Base-by-base conservation (phyloP, 331 rosid genomes). In the Acacia pycnantha region DNA sequence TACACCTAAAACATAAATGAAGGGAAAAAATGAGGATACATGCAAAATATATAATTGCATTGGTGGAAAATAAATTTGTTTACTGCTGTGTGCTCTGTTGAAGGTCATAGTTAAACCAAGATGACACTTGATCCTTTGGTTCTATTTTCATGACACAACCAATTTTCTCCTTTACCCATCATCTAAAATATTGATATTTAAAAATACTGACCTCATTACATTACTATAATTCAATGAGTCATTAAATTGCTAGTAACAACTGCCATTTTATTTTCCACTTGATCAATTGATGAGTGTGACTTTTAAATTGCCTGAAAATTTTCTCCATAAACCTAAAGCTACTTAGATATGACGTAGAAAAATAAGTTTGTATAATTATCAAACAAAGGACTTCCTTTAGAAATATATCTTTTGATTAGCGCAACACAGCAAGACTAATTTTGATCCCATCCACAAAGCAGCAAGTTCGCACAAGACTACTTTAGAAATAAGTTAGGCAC, bases 361-460 rank as follows among this genome's bases (percentile, higher is more conserved):
- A 71, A 77, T 43, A 81, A 67, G 12, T 37, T 18, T 4, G 53
- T 46, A 70, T 24, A 29, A 82, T 33, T 26, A 70, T 70, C 48
- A 70, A 65, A 81, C 75, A 70, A 75, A 70, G 8, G 78, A 84
- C n/a, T 40, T 64, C 50, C 7, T 54, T 82, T 43, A 46, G 73
- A 65, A 43, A 79, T 29, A 37, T 8, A 50, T 18, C 56, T 24
- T 70, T 74, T 29, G 33, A 69, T 74, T 62, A 79, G 76, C 70
- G 50, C 80, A 82, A 54, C 82, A 80, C 65, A 61, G 53, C 56
- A 47, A 9, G 58, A 41, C 53, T 76, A 59, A 59, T 58, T 76
- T 40, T 21, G 79, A 56, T 65, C 72, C 76, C 62, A 70, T 56
- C 76, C 24, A 70, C 31, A 79, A 41, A 86, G 68, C 73, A 76